Base-by-base conservation (phyloP, 1,139 yeast genomes). In the Geotrichum candidum region DNA sequence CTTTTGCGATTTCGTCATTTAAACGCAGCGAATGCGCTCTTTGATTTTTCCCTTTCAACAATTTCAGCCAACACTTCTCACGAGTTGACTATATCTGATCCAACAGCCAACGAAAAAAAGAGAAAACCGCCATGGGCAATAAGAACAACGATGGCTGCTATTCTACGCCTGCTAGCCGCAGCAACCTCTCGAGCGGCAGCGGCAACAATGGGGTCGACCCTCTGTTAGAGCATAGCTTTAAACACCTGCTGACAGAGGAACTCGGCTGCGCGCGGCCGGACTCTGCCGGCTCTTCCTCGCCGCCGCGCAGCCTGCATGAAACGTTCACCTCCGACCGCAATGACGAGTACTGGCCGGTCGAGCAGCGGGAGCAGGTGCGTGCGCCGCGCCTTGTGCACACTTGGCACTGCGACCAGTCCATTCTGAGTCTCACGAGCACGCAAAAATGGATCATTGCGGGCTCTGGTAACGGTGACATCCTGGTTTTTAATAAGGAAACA, bases 381-480 rank as follows among this genome's bases (percentile, higher is more conserved):
- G 48, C 48, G 9, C 48, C 48, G 10, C 48, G 48, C 7, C 48
- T 41, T 7, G 18, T 41, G 10, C 97, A 91, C 72, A 80, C 83
- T 69, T 92, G 98, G 98, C 80, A 83, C 29, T 86, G 85, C 65
- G 76, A 82, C 2, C 85, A 84, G 67, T 86, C 96, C 0, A 87
- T 92, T 31, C 80, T 94, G n/a, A 87, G 96, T 57, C 84, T 90
- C 33, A 84, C 88, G 6, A 82, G 88, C 9, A 84, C 87, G 38
- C 81, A 81, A 62, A 78, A 82, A 53, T 76, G 86, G 53, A 70
- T 94, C 22, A 88, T 88, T 72, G 95, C 96, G 63, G 99, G 99
- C n/a, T 90, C 97, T 0, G 96, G 92, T 69, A 89, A 88, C 68
- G 89, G 96, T n/a, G 83, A 83, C 68, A 87, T 94, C 57, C 74